Conservation (phyloP, 371 early-diverging fungal genomes). For the Mortierella sp. region DNA sequence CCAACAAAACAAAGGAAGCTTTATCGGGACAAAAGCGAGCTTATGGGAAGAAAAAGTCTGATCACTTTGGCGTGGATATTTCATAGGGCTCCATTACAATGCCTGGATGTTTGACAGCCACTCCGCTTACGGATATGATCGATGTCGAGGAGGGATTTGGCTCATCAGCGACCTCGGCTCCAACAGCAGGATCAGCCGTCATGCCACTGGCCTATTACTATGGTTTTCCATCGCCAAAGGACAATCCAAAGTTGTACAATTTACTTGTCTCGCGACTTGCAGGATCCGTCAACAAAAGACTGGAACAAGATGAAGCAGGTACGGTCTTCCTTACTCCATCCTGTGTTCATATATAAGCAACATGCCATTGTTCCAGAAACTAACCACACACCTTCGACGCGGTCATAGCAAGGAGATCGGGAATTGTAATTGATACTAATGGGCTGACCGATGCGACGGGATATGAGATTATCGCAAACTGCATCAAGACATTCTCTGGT, state of each 20-base stretch:
- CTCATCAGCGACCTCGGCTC: slow-evolving; percentile 75
- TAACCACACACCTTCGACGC: neutral
- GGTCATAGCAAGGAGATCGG: slow-evolving; percentile 60
- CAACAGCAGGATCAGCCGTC: slow-evolving; percentile 71
- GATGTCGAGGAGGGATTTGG: slow-evolving; percentile 91
- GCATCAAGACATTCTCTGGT: slow-evolving; percentile 75
- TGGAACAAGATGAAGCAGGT: slow-evolving; percentile 74
- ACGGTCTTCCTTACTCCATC: neutral
- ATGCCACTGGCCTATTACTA: slow-evolving; percentile 91
- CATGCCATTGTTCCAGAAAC: neutral
- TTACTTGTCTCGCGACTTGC: slow-evolving; percentile 72
- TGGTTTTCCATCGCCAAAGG: slow-evolving; percentile 82
- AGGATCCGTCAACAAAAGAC: slow-evolving; percentile 67
- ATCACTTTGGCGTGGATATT: too few relatives aligned
- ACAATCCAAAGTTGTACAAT: slow-evolving; percentile 83
- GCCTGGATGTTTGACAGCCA: slow-evolving; percentile 89
- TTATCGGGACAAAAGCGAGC: too few relatives aligned
- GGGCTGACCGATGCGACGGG: slow-evolving; percentile 72
- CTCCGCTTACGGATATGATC: slow-evolving; percentile 76
- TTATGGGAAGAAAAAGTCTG: too few relatives aligned
- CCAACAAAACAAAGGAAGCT: too few relatives aligned
- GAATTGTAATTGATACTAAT: slow-evolving; percentile 74
- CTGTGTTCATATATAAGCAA: too few relatives aligned
- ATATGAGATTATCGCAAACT: slow-evolving; percentile 73
- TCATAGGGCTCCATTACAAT: slow-evolving; percentile 81